A percentile compares a stretch with the other conserved stretches of the same genome.
phyloP scores from a whole-genome alignment of 2,329 filamentous ascomycete genomes.

The Endocalyx cinctus region DNA sequence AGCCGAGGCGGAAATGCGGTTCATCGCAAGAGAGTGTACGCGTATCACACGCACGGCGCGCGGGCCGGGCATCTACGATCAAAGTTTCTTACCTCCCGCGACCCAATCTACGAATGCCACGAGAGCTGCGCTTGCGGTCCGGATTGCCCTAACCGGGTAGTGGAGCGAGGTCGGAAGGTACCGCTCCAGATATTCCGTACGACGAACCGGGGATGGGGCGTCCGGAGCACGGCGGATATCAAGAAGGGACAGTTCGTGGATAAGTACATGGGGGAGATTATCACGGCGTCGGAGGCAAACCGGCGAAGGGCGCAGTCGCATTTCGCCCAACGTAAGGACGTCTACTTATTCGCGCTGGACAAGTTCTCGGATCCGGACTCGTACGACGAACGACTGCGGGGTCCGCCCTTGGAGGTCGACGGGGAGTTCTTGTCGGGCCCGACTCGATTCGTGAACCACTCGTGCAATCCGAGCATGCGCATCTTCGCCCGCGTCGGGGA shows the following conservation, averaged over 20 bases:
- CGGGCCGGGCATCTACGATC: conserved; percentile 49
- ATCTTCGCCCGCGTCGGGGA: conserved; percentile 78
- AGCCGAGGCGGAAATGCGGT: conserved; percentile 32
- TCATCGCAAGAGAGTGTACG: conserved; percentile 42
- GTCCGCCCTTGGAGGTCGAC: conserved; percentile 56
- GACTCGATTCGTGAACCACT: conserved; percentile 80
- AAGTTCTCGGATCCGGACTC: conserved; percentile 64
- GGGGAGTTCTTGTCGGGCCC: conserved; percentile 76
- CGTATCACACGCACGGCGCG: conserved; percentile 56
- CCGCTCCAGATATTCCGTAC: conserved; percentile 76
- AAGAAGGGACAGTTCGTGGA: conserved; percentile 74
- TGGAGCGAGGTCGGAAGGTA: conserved; percentile 67
- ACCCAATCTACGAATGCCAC: conserved; percentile 79
- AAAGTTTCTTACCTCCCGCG: conserved; percentile 46
- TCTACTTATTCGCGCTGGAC: conserved; percentile 77
- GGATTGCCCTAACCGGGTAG: conserved; percentile 68
- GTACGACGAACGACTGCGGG: conserved; percentile 51
- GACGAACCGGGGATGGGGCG: conserved; percentile 67
- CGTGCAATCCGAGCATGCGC: conserved; percentile 71
- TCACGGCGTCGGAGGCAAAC: conserved; percentile 60
- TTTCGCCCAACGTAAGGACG: conserved; percentile 60
- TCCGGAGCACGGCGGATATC: conserved; percentile 61
- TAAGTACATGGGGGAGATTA: conserved; percentile 69
- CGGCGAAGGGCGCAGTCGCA: conserved; percentile 54
- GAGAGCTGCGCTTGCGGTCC: conserved; percentile 60